A percentile compares a stretch with the other conserved stretches of the same genome.
Conservation (phyloP, 2,329 filamentous ascomycete species). For the Endoconidiophora polonica region DNA sequence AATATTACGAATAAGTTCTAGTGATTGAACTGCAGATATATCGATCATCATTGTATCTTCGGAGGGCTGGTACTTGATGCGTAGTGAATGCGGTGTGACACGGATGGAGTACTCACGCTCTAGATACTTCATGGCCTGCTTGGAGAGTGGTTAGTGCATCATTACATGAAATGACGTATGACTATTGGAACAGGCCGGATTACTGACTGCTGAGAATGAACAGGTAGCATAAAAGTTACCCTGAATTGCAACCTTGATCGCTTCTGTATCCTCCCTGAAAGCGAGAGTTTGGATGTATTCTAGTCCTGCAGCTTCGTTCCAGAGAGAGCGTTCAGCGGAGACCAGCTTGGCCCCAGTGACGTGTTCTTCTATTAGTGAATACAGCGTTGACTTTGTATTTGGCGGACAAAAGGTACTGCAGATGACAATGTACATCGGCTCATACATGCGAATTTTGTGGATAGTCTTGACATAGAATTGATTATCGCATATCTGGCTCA, state of each 20-base stretch:
- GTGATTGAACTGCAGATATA: constrained; percentile 64
- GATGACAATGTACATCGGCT: constrained; percentile 65
- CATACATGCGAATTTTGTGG: constrained; percentile 69
- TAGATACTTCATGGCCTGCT: constrained; percentile 63
- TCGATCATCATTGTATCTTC: constrained; percentile 96
- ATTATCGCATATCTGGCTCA: constrained; percentile 85
- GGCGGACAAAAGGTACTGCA: constrained; percentile 50
- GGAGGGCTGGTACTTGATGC: constrained; percentile 73
- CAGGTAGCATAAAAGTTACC: constrained; percentile 80
- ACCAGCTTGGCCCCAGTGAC: constrained; percentile 45
- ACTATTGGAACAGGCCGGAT: background rate
- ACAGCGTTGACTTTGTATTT: constrained; percentile 55
- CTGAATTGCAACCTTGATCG: constrained; percentile 59
- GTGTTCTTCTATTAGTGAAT: constrained; percentile 56
- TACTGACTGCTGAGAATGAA: constrained; percentile 64
- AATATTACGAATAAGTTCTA: constrained; percentile 83
- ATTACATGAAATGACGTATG: background rate
- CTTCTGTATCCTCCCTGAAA: constrained; percentile 62
- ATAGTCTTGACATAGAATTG: constrained; percentile 81
- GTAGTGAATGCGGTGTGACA: constrained; percentile 64
- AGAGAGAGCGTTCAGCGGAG: constrained; percentile 53
- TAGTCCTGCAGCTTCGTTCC: constrained; percentile 63
- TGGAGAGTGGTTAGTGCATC: constrained; percentile 13
- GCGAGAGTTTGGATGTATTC: constrained; percentile 68
- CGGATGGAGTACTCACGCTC: constrained; percentile 50